phyloP scores from a whole-genome alignment of 306 rosid species.

The Glycine tomentella region DNA sequence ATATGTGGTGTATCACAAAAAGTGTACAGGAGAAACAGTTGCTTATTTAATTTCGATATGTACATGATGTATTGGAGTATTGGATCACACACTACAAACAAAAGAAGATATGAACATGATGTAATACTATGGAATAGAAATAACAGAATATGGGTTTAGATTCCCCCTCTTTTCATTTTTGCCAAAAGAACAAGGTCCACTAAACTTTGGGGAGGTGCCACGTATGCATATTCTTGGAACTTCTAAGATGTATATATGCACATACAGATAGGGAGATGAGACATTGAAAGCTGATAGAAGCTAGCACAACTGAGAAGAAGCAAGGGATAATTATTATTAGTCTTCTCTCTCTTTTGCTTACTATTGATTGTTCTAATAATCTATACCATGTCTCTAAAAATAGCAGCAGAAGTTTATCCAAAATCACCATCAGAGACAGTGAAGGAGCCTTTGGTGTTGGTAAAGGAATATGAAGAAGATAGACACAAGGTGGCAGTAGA shows the following conservation, averaged over 20 bases:
- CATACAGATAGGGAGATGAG: constrained; percentile 37
- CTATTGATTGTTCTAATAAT: not conserved
- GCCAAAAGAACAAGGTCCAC: constrained; percentile 49
- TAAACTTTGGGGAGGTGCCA: constrained; percentile 61
- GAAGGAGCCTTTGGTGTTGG: constrained; percentile 42
- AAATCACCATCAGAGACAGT: constrained; percentile 36
- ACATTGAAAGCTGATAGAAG: constrained; percentile 41
- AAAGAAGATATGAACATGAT: constrained; percentile 49
- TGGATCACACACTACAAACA: constrained; percentile 47
- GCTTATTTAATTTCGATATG: constrained; percentile 49
- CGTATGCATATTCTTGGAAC: constrained; percentile 49
- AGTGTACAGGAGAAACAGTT: constrained; percentile 24
- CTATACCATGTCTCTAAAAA: constrained; percentile 61
- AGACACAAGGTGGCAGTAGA: constrained; percentile 72
- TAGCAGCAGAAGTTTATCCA: constrained; percentile 63
- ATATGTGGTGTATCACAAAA: constrained; percentile 48
- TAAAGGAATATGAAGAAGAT: constrained; percentile 75
- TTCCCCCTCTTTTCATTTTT: constrained; percentile 18
- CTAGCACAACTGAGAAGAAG: constrained; percentile 42
- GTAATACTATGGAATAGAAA: constrained; percentile 49
- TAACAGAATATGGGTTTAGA: constrained; percentile 44
- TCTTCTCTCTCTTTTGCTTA: constrained; percentile 36
- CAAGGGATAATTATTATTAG: constrained; percentile 1
- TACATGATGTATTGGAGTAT: constrained; percentile 35
- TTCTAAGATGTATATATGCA: constrained; percentile 47